Conservation (phyloP, 345 rosid genomes). For the Populus nigra region DNA sequence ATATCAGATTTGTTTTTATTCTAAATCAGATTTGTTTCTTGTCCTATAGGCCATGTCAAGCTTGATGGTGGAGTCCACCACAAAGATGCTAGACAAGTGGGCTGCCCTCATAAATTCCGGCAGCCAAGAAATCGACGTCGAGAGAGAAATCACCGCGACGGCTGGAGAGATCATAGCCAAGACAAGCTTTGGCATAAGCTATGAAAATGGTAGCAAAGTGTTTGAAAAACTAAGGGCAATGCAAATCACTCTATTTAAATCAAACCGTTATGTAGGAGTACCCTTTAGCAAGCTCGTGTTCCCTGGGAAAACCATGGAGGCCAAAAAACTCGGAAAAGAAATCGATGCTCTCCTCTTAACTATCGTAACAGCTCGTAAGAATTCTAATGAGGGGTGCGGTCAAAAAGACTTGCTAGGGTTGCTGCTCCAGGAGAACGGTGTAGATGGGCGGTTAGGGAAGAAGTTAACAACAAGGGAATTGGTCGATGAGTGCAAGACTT, state of each 20-base stretch:
- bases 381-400: slow-evolving; percentile 5
- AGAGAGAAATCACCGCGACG: slow-evolving; percentile 55
- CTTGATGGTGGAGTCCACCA: slow-evolving; percentile 77
- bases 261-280: slow-evolving; percentile 81
- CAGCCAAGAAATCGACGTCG: slow-evolving; percentile 56
- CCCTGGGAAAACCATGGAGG: slow-evolving; percentile 51
- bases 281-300: slow-evolving; percentile 58
- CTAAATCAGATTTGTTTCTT: neutral
- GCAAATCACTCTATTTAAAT: slow-evolving; percentile 68
- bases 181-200: slow-evolving; percentile 76
- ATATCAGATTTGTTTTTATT: neutral
- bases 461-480: slow-evolving; percentile 53
- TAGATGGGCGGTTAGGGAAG: slow-evolving; percentile 40
- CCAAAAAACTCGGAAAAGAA: slow-evolving; percentile 60
- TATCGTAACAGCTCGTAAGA: slow-evolving; percentile 50
- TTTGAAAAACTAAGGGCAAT: slow-evolving; percentile 63
- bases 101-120: slow-evolving; percentile 41
- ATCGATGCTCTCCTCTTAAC: slow-evolving; percentile 61
- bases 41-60: slow-evolving; percentile 59
- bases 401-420: slow-evolving; percentile 60
- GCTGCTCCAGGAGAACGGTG: slow-evolving; percentile 36
- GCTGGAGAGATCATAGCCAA: slow-evolving; percentile 88
- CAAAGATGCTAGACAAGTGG: slow-evolving; percentile 78
- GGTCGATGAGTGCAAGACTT: slow-evolving; percentile 91
- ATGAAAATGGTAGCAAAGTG: slow-evolving; percentile 52